Evolutionary conservation across 805 yeast species (phyloP).

Genomic region (Yarrowia sp.): DNA sequence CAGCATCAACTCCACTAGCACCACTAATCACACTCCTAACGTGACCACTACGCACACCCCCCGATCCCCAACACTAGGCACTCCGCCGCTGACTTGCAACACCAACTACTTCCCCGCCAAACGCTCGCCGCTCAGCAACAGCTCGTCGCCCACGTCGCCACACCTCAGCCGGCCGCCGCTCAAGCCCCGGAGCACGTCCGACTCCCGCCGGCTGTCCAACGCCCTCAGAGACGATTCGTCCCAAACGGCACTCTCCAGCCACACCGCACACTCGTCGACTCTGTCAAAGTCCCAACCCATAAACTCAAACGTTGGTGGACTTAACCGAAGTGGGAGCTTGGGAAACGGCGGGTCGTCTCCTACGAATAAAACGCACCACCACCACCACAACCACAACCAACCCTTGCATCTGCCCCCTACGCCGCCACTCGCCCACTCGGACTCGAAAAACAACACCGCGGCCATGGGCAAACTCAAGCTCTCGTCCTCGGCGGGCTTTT

Average conservation of each 20-base stretch:
- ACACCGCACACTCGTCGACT: constrained; percentile 26
- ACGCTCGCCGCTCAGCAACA: constrained; percentile 11
- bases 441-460: constrained; percentile 14
- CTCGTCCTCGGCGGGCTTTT: constrained; percentile 30
- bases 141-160: constrained; percentile 26
- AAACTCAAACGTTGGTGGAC: constrained; percentile 10
- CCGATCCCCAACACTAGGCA: too few relatives aligned
- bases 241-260: constrained; percentile 36
- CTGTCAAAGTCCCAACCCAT: constrained; percentile 32
- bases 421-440: constrained; percentile 27
- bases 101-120: constrained; percentile 22
- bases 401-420: constrained; percentile 32
- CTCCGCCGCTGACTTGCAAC: constrained; percentile 22
- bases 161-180: constrained; percentile 6
- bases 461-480: constrained; percentile 38
- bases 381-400: background rate
- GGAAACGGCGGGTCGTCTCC: too few relatives aligned
- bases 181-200: constrained; percentile 10
- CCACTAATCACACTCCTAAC: too few relatives aligned
- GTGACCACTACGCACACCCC: too few relatives aligned
- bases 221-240: constrained; percentile 18
- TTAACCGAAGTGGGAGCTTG: too few relatives aligned
- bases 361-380: too few relatives aligned
- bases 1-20: background rate
- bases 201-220: constrained; percentile 27